These are phyloP conservation scores for Mycosphaerella sp. DNA, from an alignment of 2,329 filamentous ascomycete species.

Conservation along the genomic window DNA sequence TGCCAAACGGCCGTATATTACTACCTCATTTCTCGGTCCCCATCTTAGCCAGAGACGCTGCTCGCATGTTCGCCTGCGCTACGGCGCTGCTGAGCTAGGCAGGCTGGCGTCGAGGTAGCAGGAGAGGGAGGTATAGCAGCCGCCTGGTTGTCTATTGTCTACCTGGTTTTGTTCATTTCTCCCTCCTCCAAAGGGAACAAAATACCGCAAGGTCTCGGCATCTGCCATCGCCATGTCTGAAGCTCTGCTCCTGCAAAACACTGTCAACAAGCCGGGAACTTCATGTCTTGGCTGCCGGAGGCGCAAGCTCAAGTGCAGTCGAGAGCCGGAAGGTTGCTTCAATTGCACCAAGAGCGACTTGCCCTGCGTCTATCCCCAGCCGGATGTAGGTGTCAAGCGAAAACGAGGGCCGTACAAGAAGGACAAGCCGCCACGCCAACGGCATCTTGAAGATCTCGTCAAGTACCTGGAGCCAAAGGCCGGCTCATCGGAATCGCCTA, in stretches of 20 bases:
- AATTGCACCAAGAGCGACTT: constrained; percentile 26
- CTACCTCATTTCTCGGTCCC: too few relatives aligned
- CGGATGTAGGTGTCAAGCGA: constrained; percentile 25
- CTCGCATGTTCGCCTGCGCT: too few relatives aligned
- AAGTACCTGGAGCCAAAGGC: constrained; percentile 25
- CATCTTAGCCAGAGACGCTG: too few relatives aligned
- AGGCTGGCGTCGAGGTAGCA: too few relatives aligned
- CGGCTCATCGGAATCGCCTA: constrained; percentile 1
- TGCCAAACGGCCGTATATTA: too few relatives aligned
- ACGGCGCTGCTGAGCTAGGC: too few relatives aligned
- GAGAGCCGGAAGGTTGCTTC: constrained; percentile 24
- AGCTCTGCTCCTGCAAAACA: constrained; percentile 16
- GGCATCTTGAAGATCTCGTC: constrained; percentile 28
- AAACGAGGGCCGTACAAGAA: constrained; percentile 31
- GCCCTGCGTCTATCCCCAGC: constrained; percentile 26
- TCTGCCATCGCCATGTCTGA: constrained; percentile 12
- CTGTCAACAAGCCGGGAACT: constrained; percentile 25
- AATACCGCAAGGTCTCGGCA: too few relatives aligned
- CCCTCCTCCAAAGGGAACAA: too few relatives aligned
- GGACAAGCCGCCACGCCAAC: constrained; percentile 25
- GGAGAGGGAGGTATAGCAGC: too few relatives aligned
- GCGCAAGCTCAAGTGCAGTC: constrained; percentile 28
- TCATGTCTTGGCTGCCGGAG: constrained; percentile 27
- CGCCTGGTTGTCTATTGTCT: too few relatives aligned
- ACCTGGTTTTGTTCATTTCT: too few relatives aligned